phyloP scores from a whole-genome alignment of 2,329 filamentous ascomycete species.

The Beauveria australis region DNA sequence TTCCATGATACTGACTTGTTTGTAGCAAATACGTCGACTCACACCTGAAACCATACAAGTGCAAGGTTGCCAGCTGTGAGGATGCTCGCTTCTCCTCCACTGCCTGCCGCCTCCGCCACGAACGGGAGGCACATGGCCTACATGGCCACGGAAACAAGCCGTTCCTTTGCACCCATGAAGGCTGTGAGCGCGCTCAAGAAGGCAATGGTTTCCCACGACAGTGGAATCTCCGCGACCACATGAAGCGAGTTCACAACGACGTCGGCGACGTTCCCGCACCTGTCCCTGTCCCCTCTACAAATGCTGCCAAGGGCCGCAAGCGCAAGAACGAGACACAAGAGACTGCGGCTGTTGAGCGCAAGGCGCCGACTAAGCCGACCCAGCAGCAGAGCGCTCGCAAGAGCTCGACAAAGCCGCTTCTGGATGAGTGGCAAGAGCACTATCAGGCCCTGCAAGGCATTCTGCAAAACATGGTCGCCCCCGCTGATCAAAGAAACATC shows the following conservation, averaged over 20 bases:
- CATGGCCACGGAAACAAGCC: slow-evolving; percentile 92
- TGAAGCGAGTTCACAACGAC: slow-evolving; percentile 84
- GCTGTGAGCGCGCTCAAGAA: slow-evolving; percentile 72
- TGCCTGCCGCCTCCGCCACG: slow-evolving; percentile 86
- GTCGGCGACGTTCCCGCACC: slow-evolving; percentile 30
- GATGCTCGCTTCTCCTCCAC: slow-evolving; percentile 90
- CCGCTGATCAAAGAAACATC: slow-evolving; percentile 44
- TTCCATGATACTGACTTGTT: slow-evolving; percentile 17
- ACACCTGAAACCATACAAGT: slow-evolving; percentile 91
- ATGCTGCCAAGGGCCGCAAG: slow-evolving; percentile 43
- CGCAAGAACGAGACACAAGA: slow-evolving; percentile 46
- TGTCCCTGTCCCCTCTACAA: slow-evolving; percentile 32
- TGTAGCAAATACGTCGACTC: slow-evolving; percentile 92
- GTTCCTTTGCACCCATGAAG: slow-evolving; percentile 78
- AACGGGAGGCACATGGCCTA: slow-evolving; percentile 91
- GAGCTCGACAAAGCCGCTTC: slow-evolving; percentile 30
- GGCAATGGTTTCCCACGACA: slow-evolving; percentile 89
- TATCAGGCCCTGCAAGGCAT: slow-evolving; percentile 56
- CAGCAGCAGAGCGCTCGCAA: slow-evolving; percentile 26
- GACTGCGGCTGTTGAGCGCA: slow-evolving; percentile 34
- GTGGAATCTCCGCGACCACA: slow-evolving; percentile 95
- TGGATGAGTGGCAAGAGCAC: slow-evolving; percentile 53
- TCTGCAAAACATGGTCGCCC: slow-evolving; percentile 39
- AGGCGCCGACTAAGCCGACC: slow-evolving; percentile 37
- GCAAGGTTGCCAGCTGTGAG: slow-evolving; percentile 77